These are phyloP conservation scores for grape (Vitis vinifera) DNA, from an alignment of 164 flowering plant species.

Conservation along the genomic window ASM3070453v1 NC_081822.1:12515001-12515500, in stretches of 20 bases:
- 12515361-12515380: slow-evolving; percentile 70
- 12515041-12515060: slow-evolving; percentile 34
- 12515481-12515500: slow-evolving; percentile 78
- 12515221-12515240: slow-evolving; percentile 42
- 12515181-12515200: slow-evolving; percentile 35
- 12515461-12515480: slow-evolving; percentile 78
- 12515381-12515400: slow-evolving; percentile 55
- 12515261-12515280: slow-evolving; percentile 65
- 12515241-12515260: slow-evolving; percentile 59
- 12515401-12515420: slow-evolving; percentile 38
- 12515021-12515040: slow-evolving; percentile 77
- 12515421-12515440: slow-evolving; percentile 29
- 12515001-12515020: slow-evolving; percentile 51
- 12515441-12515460: slow-evolving; percentile 47
- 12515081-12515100: slow-evolving; percentile 33
- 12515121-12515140: slow-evolving; percentile 57
- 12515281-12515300: slow-evolving; percentile 56
- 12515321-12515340: slow-evolving; percentile 43
- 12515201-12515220: slow-evolving; percentile 35
- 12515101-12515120: slow-evolving; percentile 80
- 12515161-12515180: slow-evolving; percentile 57
- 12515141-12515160: slow-evolving; percentile 74
- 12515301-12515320: slow-evolving; percentile 63
- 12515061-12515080: slow-evolving; percentile 27
- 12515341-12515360: slow-evolving; percentile 29